Evolutionary conservation across 345 rosid genomes (phyloP), one percentile per base, ranked within the genome.

Genomic region (Eucalyptus marginata): DNA sequence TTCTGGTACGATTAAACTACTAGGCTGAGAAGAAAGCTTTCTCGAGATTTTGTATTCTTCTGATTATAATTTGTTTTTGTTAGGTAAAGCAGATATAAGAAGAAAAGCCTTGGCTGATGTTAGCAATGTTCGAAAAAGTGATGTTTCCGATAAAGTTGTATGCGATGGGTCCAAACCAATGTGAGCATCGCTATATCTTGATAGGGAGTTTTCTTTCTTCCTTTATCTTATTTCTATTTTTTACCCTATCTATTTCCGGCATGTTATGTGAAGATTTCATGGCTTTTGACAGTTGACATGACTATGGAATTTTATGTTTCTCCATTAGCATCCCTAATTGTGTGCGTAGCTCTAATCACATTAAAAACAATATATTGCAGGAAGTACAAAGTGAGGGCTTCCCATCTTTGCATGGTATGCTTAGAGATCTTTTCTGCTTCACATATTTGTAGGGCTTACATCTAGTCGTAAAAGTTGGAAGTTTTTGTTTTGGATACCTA

Each of bases 91-190:
- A 43, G 92, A 89, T 79, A 92, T 89, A 84, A 90, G 90, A 93
- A 95, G 99, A 92, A 96, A 94, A 89, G 95, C 97, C 40, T 90
- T 97, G 94, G 92, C 93, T 87, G 99, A 96, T 93, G 92, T 97
- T 85, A 96, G 98, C 92, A 97, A 96, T 90, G 92, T 89, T 56
- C 91, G 68, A 56, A 90, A 92, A 50, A 92, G 90, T 43, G 44
- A 86, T 24, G 66, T 79, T 87, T 47, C 90, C 20, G 88, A 90
- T 87, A 91, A 79, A 88, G 90, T 71, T 88, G 89, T 89, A 54
- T 90, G 86, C 49, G 90, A 92, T 95, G 97, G 93, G 87, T 93
- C 93, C 87, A 96, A 92, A 90, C 90, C 92, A 52, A 88, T 85
- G 99, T 97, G 92, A 95, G 93, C 91, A 81, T 91, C 43, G 92